These are phyloP conservation scores for Centella asiatica DNA, from an alignment of 129 eudicot species.

Conservation along the genomic window DNA sequence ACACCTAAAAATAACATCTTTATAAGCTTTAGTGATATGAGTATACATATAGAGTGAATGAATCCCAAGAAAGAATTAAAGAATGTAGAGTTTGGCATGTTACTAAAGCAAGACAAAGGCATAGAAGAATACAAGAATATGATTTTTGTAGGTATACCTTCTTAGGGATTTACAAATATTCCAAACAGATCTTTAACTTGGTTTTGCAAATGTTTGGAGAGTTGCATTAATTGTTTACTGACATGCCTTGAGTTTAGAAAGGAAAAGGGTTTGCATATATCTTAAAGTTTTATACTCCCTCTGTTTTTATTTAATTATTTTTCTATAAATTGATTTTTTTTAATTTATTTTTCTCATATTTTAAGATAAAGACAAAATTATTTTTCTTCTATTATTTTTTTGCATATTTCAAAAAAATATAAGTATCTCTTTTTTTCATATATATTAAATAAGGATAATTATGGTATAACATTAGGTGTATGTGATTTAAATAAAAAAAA, in stretches of 20 bases:
- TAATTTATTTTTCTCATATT: no score
- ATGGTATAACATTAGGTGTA: no score
- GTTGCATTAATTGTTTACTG: slow-evolving; percentile 9
- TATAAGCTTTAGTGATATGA: not conserved
- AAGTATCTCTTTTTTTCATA: no score
- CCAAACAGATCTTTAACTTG: slow-evolving; percentile 26
- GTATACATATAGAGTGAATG: slow-evolving; percentile 18
- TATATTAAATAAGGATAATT: no score
- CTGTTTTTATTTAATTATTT: no score
- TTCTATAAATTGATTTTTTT: no score
- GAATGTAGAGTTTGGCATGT: slow-evolving; percentile 44
- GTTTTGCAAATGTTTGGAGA: slow-evolving; percentile 10
- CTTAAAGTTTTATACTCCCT: no score
- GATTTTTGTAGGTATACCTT: slow-evolving; percentile 24
- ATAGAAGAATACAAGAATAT: slow-evolving; percentile 13
- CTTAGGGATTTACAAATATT: slow-evolving; percentile 42
- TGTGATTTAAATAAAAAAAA: no score
- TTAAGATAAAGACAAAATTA: no score
- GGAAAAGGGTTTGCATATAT: slow-evolving; percentile 10
- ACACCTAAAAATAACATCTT: not conserved
- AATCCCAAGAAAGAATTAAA: slow-evolving; percentile 44
- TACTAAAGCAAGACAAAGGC: slow-evolving; percentile 40
- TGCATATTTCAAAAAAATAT: no score
- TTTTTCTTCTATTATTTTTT: no score
- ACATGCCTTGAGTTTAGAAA: slow-evolving; percentile 24